Evolutionary conservation across 768 basidiomycete species (phyloP), one percentile per base, ranked within the genome.

Genomic region (Tephrocybe sp.): DNA sequence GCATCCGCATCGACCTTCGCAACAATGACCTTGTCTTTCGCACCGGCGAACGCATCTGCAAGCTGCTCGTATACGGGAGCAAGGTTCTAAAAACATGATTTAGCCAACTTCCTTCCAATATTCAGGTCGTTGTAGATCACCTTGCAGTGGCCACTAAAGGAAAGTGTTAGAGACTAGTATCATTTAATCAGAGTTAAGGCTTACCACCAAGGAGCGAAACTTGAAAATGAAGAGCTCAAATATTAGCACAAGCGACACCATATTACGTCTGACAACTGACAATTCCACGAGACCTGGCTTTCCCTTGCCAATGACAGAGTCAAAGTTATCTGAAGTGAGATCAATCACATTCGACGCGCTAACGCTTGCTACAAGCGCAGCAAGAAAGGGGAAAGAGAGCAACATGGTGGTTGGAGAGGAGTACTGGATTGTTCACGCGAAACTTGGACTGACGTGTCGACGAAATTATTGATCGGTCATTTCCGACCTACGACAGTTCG

Each of bases 1-100:
- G 65, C 92, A 63, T 98, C 94, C 1, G 93, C 93, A 58, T 98
- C 93, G 10, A 95, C 86, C 64, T 96, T 96, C 47, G 93, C 94
- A 58, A 98, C 81, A 45, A 91, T 61, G 18, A 98, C 88, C 64
- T 90, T 91, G 63, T 92, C 85, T 56, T 87, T 87, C 46, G 78
- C 82, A 48, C 86, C 80, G 3, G 79, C 70, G 64, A 84, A 98
- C n/a, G 88, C 88, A 61, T 96, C 89, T 24, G 86, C 94, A 23
- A 98, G 82, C 65, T 95, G 78, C 65, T 96, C 94, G 58, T 91
- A 98, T 0, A 73, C 68, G 3, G 95, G 94, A 0, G 92, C 94
- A 53, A 96, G 87, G 72, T 80, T 92, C 91, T 93, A 61, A 30
- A 44, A 17, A 48, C 11, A 24, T 5, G 17, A n/a, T 5, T 20